Evolutionary conservation across 352 stramenopile species (phyloP).

Genomic region (Phytopythium chamaehyphon): DNA sequence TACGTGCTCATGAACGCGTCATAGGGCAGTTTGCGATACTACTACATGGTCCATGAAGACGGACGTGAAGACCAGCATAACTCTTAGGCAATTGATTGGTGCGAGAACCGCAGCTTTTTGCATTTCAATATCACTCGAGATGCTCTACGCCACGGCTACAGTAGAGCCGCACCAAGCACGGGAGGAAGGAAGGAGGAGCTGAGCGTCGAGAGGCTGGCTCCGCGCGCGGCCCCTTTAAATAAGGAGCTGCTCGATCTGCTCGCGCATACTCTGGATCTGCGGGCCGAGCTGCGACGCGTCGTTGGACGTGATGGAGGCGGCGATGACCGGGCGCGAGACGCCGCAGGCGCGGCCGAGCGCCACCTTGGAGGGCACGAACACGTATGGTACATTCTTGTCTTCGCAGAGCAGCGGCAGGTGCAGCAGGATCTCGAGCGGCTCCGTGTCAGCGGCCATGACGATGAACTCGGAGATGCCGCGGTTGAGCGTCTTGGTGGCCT

Average conservation of each 20-base stretch:
- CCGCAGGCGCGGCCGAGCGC: constrained; percentile 98
- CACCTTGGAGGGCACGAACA: constrained; percentile 96
- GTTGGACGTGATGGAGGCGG: constrained; percentile 98
- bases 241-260: constrained; percentile 99
- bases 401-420: constrained; percentile 99
- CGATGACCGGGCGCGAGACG: constrained; percentile 98
- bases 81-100: no score
- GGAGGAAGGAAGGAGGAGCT: constrained; percentile 3
- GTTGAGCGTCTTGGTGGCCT: constrained; percentile 99
- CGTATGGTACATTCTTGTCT: constrained; percentile 96
- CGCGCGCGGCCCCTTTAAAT: constrained; percentile 87
- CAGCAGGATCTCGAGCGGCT: constrained; percentile 99
- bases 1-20: constrained; percentile 94
- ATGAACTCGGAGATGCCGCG: constrained; percentile 99
- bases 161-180: no score
- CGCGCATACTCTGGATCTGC: constrained; percentile 99
- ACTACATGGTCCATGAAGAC: no score
- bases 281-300: constrained; percentile 98
- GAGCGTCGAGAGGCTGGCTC: constrained; percentile 3
- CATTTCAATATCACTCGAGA: no score
- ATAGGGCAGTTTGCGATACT: no score
- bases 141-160: no score
- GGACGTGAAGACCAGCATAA: no score
- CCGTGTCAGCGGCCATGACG: constrained; percentile 99
- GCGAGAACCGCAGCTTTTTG: no score